Evolutionary conservation across 768 basidiomycete genomes (phyloP).

Genomic region (Symmetrospora coprosmae): DNA sequence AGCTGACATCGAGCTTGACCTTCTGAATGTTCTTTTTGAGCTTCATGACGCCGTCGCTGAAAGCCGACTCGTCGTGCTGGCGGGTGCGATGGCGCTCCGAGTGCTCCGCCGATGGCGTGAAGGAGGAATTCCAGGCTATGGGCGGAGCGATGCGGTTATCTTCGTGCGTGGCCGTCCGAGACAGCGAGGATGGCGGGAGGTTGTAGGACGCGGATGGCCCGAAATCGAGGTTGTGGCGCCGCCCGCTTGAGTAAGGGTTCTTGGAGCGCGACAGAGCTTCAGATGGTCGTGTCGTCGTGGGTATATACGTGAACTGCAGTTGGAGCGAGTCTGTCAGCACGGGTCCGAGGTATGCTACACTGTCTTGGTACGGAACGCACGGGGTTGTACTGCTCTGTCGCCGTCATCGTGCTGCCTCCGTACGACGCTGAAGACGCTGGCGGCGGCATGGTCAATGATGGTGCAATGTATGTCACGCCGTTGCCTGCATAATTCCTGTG

Average conservation of each 20-base stretch:
- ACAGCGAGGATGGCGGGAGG: no score
- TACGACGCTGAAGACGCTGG: background rate
- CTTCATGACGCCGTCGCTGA: background rate
- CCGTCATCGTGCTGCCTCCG: no score
- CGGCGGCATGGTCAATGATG: conserved; percentile 14
- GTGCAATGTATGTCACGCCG: conserved; percentile 5
- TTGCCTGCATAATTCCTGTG: conserved; percentile 1
- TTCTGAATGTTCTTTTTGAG: background rate
- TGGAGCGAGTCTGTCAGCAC: background rate
- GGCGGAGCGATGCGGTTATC: conserved; percentile 1
- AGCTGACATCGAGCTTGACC: conserved; percentile 19
- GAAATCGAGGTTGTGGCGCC: conserved; percentile 6
- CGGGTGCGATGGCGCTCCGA: conserved; percentile 16
- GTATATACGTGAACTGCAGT: conserved; percentile 12
- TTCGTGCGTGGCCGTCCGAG: no score
- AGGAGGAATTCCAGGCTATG: conserved; percentile 8
- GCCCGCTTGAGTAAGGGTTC: background rate
- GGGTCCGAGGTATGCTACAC: background rate
- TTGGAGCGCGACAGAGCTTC: background rate
- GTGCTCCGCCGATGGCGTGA: conserved; percentile 21
- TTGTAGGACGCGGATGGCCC: background rate
- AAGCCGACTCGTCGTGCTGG: background rate
- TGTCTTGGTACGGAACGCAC: no score
- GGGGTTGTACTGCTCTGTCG: conserved; percentile 13
- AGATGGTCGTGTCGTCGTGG: background rate